Evolutionary conservation across 768 basidiomycete genomes (phyloP).

Genomic region (Serendipita sp.): DNA sequence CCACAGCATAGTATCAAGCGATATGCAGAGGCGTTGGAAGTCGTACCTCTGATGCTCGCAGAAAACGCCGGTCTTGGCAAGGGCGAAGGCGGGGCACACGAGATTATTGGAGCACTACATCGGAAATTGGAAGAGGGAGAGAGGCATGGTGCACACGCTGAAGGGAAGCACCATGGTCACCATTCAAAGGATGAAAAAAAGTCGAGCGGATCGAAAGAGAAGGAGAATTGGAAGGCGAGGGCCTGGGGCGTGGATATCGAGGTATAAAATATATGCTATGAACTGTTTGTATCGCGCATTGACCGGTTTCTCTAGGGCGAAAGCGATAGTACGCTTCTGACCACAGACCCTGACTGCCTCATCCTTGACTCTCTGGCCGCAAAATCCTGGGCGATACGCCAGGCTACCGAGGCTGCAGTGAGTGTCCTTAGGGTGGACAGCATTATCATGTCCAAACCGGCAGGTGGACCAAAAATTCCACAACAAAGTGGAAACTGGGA

Average conservation of each 20-base stretch:
- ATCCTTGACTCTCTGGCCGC: slow-evolving; percentile 81
- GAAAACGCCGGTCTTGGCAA: slow-evolving; percentile 84
- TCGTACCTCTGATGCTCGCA: slow-evolving; percentile 78
- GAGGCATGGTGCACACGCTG: background rate
- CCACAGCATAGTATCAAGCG: slow-evolving; percentile 86
- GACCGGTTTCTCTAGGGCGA: background rate
- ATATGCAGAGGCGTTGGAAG: slow-evolving; percentile 79
- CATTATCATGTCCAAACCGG: slow-evolving; percentile 94
- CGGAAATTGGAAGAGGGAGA: slow-evolving; percentile 39
- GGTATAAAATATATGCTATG: slow-evolving; percentile 23
- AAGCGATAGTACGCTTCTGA: slow-evolving; percentile 47
- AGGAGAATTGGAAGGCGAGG: background rate
- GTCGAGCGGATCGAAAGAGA: background rate
- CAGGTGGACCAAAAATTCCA: slow-evolving; percentile 73
- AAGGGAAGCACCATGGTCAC: background rate
- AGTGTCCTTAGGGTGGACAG: slow-evolving; percentile 89
- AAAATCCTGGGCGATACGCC: slow-evolving; percentile 75
- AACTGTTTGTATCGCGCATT: too few relatives aligned
- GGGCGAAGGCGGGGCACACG: slow-evolving; percentile 75
- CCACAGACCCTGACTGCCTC: slow-evolving; percentile 35
- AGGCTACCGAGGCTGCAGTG: slow-evolving; percentile 84
- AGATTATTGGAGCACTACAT: slow-evolving; percentile 80
- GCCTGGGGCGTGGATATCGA: slow-evolving; percentile 80
- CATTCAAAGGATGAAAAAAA: background rate
- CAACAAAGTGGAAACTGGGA: slow-evolving; percentile 83